Conservation (phyloP, 139 green algal genomes). For the Chlorella sp. region DNA sequence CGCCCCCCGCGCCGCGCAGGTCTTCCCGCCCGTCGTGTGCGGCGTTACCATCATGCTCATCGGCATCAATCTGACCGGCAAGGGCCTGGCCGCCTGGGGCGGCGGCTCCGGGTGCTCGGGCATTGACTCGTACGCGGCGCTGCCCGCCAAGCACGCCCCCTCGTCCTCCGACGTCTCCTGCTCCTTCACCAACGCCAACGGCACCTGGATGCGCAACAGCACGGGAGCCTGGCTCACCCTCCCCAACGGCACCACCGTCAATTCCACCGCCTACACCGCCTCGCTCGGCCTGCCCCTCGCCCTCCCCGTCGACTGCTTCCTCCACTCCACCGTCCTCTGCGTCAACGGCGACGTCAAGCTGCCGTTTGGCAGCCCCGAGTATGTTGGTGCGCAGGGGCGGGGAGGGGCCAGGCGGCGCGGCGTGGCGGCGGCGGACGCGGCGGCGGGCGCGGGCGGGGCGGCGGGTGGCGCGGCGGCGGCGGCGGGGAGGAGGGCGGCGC, state of each 20-base stretch:
- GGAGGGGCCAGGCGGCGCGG: too few species aligned
- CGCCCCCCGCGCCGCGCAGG: not conserved
- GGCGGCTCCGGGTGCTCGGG: slow-evolving; percentile 72
- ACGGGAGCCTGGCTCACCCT: not conserved
- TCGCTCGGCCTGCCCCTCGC: too few species aligned
- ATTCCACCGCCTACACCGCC: too few species aligned
- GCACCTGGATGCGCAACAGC: not conserved
- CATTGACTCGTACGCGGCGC: slow-evolving; percentile 41
- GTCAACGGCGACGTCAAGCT: slow-evolving; percentile 65
- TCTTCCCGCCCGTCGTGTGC: slow-evolving; percentile 69
- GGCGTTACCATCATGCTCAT: slow-evolving; percentile 60
- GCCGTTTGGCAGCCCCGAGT: slow-evolving; percentile 57
- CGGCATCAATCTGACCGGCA: slow-evolving; percentile 54
- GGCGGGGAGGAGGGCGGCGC: too few species aligned
- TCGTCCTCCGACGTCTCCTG: not conserved
- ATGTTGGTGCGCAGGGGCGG: too few species aligned
- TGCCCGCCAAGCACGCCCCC: not conserved
- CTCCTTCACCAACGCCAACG: slow-evolving; percentile 22
- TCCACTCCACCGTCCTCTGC: too few species aligned
- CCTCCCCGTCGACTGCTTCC: too few species aligned
- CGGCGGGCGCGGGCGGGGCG: too few species aligned
- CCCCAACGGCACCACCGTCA: slow-evolving; percentile 9
- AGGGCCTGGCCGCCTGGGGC: slow-evolving; percentile 77
- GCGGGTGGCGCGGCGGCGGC: too few species aligned
- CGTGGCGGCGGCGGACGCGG: too few species aligned